These are phyloP conservation scores for Aurantiochytrium sp. DNA, from an alignment of 108 stramenopile genomes.

Conservation along the genomic window DNA sequence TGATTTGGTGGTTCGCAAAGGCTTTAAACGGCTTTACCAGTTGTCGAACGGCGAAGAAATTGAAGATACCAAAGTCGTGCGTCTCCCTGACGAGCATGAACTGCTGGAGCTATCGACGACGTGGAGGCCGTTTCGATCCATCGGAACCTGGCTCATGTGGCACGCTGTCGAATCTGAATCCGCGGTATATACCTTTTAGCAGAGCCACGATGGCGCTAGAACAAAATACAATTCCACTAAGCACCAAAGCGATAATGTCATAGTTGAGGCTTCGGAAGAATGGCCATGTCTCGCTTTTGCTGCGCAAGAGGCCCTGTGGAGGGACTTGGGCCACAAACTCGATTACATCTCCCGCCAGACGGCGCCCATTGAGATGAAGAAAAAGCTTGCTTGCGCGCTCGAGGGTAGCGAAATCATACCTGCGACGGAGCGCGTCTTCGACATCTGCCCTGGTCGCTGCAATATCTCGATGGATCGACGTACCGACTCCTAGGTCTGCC, in stretches of 20 bases:
- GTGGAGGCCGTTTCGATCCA: background rate
- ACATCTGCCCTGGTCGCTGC: background rate
- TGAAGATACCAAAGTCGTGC: background rate
- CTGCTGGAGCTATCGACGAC: background rate
- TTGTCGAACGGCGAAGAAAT: background rate
- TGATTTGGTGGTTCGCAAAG: conserved; percentile 57
- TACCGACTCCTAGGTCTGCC: background rate
- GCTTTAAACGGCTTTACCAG: conserved; percentile 4
- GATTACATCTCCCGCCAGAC: background rate
- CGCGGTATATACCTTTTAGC: background rate
- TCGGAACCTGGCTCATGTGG: background rate
- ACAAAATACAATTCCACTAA: background rate
- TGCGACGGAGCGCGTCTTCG: background rate
- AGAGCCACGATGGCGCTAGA: background rate
- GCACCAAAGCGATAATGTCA: background rate
- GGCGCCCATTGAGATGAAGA: background rate
- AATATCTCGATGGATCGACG: background rate
- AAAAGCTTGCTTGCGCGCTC: background rate
- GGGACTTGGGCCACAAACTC: background rate
- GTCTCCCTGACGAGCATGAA: background rate
- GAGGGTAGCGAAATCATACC: background rate
- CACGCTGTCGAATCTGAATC: background rate
- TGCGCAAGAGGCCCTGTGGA: background rate
- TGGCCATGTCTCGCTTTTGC: background rate
- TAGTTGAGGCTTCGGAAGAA: background rate